Evolutionary conservation across 495 filamentous ascomycete species (phyloP), one percentile per base, ranked within the genome.

Genomic region (Chaetomidium leptoderma): DNA sequence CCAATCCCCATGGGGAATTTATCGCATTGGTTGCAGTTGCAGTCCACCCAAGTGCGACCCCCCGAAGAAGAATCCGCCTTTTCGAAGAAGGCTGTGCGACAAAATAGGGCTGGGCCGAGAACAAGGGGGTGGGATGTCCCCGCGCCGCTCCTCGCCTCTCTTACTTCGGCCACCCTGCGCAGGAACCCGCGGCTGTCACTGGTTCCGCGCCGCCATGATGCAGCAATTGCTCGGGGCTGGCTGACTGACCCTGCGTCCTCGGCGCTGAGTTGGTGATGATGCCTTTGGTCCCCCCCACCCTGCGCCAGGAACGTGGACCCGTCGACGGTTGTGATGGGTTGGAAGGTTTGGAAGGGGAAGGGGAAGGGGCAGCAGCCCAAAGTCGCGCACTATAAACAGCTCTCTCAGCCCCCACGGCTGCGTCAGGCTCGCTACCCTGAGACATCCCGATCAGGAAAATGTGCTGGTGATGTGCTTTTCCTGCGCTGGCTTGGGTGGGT

Each of bases 101-200:
- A 50, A 37, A n/a, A n/a, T 27, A 51, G 30, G 14, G 37, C 40
- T 32, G 50, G 40, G 37, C 27, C 13, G 52, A 24, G 24, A 1
- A 17, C 21, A 55, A 6, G 29, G 5, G 23, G 24, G 44, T 30
- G 16, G 46, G 27, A 24, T 27, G 13, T 13, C 33, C 46, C 24
- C 36, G 52, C 3, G n/a, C 58, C 24, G 59, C 40, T 46, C 13
- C 42, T 53, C 13, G 35, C 6, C 33, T 27, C 13, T 53, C 19
- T n/a, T n/a, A n/a, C 23, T 44, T 36, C 51, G 45, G 48, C 62
- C 63, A 69, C 49, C 53, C 40, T 60, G 66, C 61, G 66, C 68
- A 71, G 68, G 68, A 71, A 71, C 68, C 68, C 68, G 68, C 44
- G 19, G 17, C 50, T 46, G 29, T 58, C 48, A 67, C 61, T 68